A percentile compares a stretch with the other conserved stretches of the same genome.
Conservation (phyloP, 2,329 filamentous ascomycete species). For the Pestalotiopsis fici region DNA sequence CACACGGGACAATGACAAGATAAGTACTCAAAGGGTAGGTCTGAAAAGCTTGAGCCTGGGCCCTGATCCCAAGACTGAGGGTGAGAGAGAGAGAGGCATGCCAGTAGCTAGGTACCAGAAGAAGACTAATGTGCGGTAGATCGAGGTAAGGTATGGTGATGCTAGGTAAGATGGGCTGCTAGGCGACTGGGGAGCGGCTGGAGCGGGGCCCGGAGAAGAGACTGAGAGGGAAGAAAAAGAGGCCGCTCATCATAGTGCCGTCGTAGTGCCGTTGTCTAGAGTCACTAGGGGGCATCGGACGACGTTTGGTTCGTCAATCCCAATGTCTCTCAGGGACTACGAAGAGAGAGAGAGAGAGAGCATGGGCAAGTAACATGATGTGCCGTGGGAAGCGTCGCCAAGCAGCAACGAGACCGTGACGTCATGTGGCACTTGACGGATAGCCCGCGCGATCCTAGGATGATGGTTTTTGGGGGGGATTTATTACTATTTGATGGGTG, state of each 20-base stretch:
- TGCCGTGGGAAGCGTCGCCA: background rate
- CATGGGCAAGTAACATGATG: background rate
- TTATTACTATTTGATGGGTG: background rate
- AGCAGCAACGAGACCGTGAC: conserved; percentile 1
- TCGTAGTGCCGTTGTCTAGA: background rate
- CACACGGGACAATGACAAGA: background rate
- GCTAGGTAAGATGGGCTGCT: background rate
- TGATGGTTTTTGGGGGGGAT: no score
- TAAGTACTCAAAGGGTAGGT: background rate
- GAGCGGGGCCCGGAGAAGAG: background rate
- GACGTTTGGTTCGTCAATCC: background rate
- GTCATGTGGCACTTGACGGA: conserved; percentile 7
- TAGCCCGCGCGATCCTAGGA: background rate
- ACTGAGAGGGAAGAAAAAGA: background rate
- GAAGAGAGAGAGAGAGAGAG: background rate
- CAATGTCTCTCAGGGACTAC: background rate
- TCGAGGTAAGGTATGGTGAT: background rate
- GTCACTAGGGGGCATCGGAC: background rate
- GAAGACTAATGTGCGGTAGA: background rate
- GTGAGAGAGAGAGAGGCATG: no score
- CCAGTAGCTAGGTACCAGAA: background rate
- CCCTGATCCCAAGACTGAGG: no score
- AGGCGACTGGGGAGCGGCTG: background rate
- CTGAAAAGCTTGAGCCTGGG: no score
- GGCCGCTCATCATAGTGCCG: conserved; percentile 8